Evolutionary conservation across 2,329 filamentous ascomycete genomes (phyloP).

Genomic region (Alternaria consortialis): DNA sequence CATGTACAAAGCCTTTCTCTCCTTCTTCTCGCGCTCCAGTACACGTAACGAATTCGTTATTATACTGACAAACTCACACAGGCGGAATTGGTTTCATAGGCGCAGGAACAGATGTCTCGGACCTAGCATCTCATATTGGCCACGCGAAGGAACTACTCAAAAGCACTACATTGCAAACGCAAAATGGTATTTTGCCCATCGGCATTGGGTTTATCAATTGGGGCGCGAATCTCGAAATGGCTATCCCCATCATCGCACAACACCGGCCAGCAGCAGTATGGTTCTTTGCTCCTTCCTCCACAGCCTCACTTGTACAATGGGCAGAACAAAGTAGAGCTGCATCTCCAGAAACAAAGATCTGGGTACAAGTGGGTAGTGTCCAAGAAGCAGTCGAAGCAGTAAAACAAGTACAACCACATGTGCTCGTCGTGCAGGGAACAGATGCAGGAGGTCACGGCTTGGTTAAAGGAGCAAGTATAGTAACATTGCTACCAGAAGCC

Average conservation of each 20-base stretch:
- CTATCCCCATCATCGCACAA: constrained; percentile 61
- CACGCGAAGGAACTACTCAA: constrained; percentile 33
- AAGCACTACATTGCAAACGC: constrained; percentile 13
- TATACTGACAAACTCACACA: constrained; percentile 17
- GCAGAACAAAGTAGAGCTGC: constrained; percentile 39
- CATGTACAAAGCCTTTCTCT: not conserved
- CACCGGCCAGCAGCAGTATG: constrained; percentile 69
- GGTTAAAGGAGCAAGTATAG: constrained; percentile 61
- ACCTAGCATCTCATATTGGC: constrained; percentile 43
- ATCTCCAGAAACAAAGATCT: constrained; percentile 58
- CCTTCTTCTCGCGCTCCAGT: not conserved
- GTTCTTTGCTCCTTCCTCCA: constrained; percentile 65
- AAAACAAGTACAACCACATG: constrained; percentile 60
- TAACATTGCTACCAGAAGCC: constrained; percentile 68
- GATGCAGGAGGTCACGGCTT: constrained; percentile 73
- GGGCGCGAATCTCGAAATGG: constrained; percentile 55
- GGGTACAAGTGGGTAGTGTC: constrained; percentile 70
- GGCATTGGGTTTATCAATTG: constrained; percentile 71
- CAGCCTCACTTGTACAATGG: constrained; percentile 48
- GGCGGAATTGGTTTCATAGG: constrained; percentile 60
- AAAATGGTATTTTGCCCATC: constrained; percentile 56
- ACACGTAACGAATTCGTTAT: not conserved
- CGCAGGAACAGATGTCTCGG: constrained; percentile 54
- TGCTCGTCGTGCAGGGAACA: constrained; percentile 68
- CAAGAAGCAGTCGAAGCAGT: constrained; percentile 62